phyloP scores from a whole-genome alignment of 1,284 basidiomycete species.

The Ustilago bromivora region DNA sequence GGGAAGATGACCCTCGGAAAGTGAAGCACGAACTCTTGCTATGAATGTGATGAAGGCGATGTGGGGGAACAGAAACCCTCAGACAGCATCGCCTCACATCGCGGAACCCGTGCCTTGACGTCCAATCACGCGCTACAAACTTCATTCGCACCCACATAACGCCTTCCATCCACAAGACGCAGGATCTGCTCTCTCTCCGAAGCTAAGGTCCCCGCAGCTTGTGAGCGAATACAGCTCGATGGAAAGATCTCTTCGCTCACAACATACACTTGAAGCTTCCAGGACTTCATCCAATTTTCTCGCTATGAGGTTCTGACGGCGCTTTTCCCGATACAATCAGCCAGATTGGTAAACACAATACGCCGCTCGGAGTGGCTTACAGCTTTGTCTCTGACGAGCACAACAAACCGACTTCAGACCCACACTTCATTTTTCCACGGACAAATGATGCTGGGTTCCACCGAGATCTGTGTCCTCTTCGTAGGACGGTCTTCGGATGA shows the following conservation, averaged over 20 bases:
- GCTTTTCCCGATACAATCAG: background rate
- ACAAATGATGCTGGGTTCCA: background rate
- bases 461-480: background rate
- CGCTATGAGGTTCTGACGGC: background rate
- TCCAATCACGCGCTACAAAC: background rate
- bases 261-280: background rate
- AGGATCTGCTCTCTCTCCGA: background rate
- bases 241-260: background rate
- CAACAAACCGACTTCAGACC: background rate
- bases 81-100: slow-evolving; percentile 1
- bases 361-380: too few species aligned
- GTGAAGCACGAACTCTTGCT: too few species aligned
- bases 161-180: background rate
- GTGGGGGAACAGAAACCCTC: too few species aligned
- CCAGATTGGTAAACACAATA: too few species aligned
- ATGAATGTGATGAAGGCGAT: too few species aligned
- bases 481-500: background rate
- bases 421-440: slow-evolving; percentile 11
- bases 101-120: background rate
- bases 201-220: too few species aligned
- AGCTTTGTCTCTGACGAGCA: background rate
- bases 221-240: background rate
- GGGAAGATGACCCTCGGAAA: too few species aligned
- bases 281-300: background rate
- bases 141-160: background rate